Conservation (phyloP, 495 filamentous ascomycete genomes). For the Tetracladium marchalianum region DNA sequence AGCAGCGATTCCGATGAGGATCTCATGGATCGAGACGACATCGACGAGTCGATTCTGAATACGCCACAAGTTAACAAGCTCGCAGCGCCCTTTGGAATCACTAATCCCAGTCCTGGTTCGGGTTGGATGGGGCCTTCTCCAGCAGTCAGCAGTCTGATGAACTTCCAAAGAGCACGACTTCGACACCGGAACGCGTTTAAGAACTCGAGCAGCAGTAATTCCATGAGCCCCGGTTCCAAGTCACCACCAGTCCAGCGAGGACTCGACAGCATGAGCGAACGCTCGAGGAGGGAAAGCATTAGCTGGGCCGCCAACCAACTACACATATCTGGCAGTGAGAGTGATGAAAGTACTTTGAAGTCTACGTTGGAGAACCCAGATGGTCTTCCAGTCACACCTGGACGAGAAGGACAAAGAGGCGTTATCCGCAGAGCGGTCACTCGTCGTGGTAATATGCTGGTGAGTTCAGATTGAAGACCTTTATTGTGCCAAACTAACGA, state of each 20-base stretch:
- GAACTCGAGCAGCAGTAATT: conserved; percentile 63
- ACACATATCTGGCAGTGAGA: conserved; percentile 70
- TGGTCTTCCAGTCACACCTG: conserved; percentile 29
- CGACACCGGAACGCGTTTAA: conserved; percentile 46
- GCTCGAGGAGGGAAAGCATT: conserved; percentile 69
- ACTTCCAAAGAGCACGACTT: conserved; percentile 60
- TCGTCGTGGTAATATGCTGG: conserved; percentile 72
- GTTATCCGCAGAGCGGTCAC: conserved; percentile 67
- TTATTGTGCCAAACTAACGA: conserved; percentile 9
- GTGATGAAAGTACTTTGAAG: conserved; percentile 60
- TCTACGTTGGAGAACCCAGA: conserved; percentile 35
- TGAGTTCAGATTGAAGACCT: conserved; percentile 35
- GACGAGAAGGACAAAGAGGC: conserved; percentile 33
- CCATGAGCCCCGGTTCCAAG: conserved; percentile 53
- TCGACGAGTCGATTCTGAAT: conserved; percentile 63
- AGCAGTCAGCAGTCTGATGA: conserved; percentile 59
- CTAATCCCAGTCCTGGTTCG: conserved; percentile 36
- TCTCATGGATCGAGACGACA: conserved; percentile 66
- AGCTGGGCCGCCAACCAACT: conserved; percentile 80
- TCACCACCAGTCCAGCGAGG: conserved; percentile 45
- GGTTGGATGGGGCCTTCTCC: conserved; percentile 57
- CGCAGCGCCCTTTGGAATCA: conserved; percentile 21
- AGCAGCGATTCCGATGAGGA: conserved; percentile 70
- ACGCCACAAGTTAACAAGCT: conserved; percentile 56
- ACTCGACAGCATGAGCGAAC: conserved; percentile 44